Evolutionary conservation across 768 basidiomycete genomes (phyloP).

Genomic region (Phylloporus scabripes): DNA sequence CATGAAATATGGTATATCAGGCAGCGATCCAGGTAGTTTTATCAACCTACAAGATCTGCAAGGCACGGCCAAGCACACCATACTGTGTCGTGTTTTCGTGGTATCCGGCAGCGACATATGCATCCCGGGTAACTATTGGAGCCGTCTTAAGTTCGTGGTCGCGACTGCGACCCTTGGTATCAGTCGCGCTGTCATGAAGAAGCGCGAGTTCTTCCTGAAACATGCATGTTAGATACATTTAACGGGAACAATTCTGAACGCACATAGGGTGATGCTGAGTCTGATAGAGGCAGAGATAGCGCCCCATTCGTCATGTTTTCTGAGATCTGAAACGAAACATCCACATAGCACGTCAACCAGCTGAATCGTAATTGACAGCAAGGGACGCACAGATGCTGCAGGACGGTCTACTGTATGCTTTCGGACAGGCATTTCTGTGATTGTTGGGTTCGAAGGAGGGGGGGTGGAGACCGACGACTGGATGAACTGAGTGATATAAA

Average conservation of each 20-base stretch:
- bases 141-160: constrained; percentile 39
- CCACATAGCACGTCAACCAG: neutral
- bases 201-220: constrained; percentile 30
- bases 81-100: constrained; percentile 45
- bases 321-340: constrained; percentile 8
- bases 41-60: constrained; percentile 41
- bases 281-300: neutral
- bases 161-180: constrained; percentile 21
- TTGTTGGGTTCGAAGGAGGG: neutral
- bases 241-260: constrained; percentile 4
- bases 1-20: constrained; percentile 11
- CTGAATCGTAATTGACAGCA: neutral
- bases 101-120: constrained; percentile 34
- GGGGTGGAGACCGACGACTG: constrained; percentile 8
- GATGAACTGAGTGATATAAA: constrained; percentile 9
- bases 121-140: constrained; percentile 50
- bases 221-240: neutral
- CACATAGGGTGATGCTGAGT: constrained; percentile 19
- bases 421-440: constrained; percentile 14
- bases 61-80: constrained; percentile 51
- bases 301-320: constrained; percentile 2
- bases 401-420: constrained; percentile 1
- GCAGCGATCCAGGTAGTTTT: neutral
- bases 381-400: constrained; percentile 7
- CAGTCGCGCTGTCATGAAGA: constrained; percentile 21